Base-by-base conservation (phyloP, 2,329 filamentous ascomycete species). In the Aspergillus quadricinctus region DNA sequence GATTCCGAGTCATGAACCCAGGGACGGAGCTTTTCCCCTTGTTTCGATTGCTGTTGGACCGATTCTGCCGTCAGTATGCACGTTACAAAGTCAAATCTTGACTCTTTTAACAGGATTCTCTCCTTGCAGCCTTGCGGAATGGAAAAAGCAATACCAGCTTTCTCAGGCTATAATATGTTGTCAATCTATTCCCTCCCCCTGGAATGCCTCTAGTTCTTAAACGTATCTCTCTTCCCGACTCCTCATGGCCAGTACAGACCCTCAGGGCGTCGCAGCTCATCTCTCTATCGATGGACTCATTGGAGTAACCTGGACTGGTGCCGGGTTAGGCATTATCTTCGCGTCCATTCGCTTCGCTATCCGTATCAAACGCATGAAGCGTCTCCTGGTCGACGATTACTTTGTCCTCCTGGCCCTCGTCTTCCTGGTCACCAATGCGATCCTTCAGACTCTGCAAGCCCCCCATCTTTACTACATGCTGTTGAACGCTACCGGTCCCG, bases 391-490 rank as follows among this genome's bases (percentile, higher is more conserved):
- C 11, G 63, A 65, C 48, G 63, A 64, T 46, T 64, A 63, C 9
- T 64, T 61, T 40, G 54, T 64, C 14, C 56, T 65, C 6, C 27
- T 57, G 7, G 60, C 56, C 1, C 19, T 65, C 21, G 46, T 43
- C 5, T 56, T 65, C 21, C 52, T 65, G 6, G 55, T 64, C 43
- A 45, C 49, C 11, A 63, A 65, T n/a, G 63, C 60, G 2, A 25
- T 60, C 3, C 54, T 65, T 2, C 62, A 64, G 45, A 63, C 63
- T 2, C n/a, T 64, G 0, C 61, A 65, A 51, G 52, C 60, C 19
- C 63, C 61, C 1, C 58, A 60, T 45, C 56, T 64, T 9, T 65
- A 64, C n/a, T 64, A 61, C 40, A 57, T 61, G 10, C 40, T 50
- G 4, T 45, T 63, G 17, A 57, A 52, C 17, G 54, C 52, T 6